Evolutionary conservation across 805 yeast genomes (phyloP), one percentile per base, ranked within the genome.

Genomic region (Kluyveromyces lactis): DNA sequence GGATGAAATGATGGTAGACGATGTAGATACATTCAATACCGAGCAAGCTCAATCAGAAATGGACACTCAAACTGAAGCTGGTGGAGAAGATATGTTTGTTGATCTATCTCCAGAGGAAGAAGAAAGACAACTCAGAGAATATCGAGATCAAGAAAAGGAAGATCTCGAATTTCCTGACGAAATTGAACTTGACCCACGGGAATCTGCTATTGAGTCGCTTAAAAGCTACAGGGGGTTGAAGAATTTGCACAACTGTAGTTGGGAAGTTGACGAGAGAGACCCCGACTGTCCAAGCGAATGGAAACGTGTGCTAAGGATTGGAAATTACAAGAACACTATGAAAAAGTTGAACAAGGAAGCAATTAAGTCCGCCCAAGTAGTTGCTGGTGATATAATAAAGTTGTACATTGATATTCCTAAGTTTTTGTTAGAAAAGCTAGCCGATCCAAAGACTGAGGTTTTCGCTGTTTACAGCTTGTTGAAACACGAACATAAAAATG

Each of bases 151-250:
- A 45, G 95, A 79, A 48, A 73, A 74, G 43, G 97, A 89, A 40
- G 97, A 86, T 57, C 71, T 77, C 26, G 95, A 89, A 52, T 92
- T 87, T 69, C 97, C 97, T 0, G 99, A 92, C 63, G 98, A 92
- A 64, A 64, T 90, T 41, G 97, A 92, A 59, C 65, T 92, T 31
- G 73, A 71, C 33, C 97, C 97, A 23, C 56, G 62, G 4, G 89
- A 75, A 47, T 72, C 82, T 4, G 97, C 85, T 8, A 73, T 73
- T 51, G 86, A 87, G 46, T 73, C 86, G 47, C 69, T 92, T 42
- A 63, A 69, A 23, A 75, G 87, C 45, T 90, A 86, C 62, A 74
- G 97, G 60, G 97, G 97, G 43, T 73, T 89, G 47, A 85, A 86
- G 60, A 83, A 84, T 27, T 63, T 94, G 45, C 78, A 82, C 38